Percentiles rank a stretch among this genome's conserved stretches.
Evolutionary conservation across 306 rosid species (phyloP).

Genomic region (Macrotyloma uniflorum): DNA sequence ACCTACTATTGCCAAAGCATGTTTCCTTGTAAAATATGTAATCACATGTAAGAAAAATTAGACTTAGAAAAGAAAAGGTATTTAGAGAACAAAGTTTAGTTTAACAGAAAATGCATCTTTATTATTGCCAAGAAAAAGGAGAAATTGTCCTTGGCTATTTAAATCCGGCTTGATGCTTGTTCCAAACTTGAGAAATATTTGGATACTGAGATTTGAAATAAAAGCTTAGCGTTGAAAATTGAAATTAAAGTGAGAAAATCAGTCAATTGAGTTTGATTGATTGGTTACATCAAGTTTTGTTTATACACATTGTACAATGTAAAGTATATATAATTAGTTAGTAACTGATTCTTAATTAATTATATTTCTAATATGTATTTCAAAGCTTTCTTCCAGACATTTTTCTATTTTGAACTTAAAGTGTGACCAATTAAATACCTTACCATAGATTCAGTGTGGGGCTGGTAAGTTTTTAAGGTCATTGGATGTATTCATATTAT

Average conservation of each 20-base stretch:
- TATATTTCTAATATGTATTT: too few species aligned
- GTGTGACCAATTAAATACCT: too few species aligned
- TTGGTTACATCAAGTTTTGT: background rate
- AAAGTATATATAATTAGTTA: too few species aligned
- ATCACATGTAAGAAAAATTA: slow-evolving; percentile 26
- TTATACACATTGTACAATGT: too few species aligned
- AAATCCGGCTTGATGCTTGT: slow-evolving; percentile 39
- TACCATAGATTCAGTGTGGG: too few species aligned
- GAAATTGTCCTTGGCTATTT: slow-evolving; percentile 36
- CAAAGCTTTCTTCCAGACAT: too few species aligned
- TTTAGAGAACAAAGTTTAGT: slow-evolving; percentile 41
- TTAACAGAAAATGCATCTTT: slow-evolving; percentile 35
- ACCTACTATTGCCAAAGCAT: slow-evolving; percentile 30
- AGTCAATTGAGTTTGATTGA: background rate
- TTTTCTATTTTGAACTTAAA: background rate
- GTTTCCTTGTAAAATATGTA: slow-evolving; percentile 61
- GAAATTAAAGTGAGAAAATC: background rate
- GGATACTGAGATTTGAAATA: slow-evolving; percentile 51
- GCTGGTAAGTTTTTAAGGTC: too few species aligned
- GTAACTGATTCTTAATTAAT: too few species aligned
- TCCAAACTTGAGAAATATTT: slow-evolving; percentile 43
- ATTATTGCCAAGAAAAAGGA: slow-evolving; percentile 38
- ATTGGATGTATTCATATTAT: too few species aligned
- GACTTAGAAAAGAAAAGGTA: slow-evolving; percentile 32
- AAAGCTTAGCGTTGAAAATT: slow-evolving; percentile 19